phyloP scores from a whole-genome alignment of 805 yeast species.

The Ogataea philodendri region DNA sequence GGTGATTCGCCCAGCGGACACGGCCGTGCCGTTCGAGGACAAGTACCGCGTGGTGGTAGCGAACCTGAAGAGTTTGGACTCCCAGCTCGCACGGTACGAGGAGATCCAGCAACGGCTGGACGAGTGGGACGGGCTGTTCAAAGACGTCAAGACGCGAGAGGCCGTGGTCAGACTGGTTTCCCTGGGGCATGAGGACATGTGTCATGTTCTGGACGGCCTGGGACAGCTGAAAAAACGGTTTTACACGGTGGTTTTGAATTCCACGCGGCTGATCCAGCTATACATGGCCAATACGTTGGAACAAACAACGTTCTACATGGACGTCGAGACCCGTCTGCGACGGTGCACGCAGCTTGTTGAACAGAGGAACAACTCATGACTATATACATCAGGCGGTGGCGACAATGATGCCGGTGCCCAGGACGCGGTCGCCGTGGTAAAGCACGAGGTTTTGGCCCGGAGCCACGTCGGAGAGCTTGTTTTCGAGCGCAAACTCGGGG shows the following conservation, averaged over 20 bases:
- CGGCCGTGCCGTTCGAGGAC: too few relatives aligned
- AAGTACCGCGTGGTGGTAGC: constrained; percentile 15
- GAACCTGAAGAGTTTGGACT: constrained; percentile 12
- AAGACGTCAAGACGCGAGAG: constrained; percentile 11
- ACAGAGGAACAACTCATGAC: background rate
- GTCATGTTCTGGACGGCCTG: constrained; percentile 13
- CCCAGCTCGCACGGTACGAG: constrained; percentile 11
- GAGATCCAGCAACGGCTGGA: constrained; percentile 11
- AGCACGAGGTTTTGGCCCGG: constrained; percentile 85
- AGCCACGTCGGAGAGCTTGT: constrained; percentile 69
- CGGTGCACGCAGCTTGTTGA: constrained; percentile 3
- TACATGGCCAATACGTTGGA: constrained; percentile 21
- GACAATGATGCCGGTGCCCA: constrained; percentile 59
- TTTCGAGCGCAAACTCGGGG: constrained; percentile 38
- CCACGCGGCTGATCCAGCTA: constrained; percentile 19
- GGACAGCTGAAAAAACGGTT: constrained; percentile 8
- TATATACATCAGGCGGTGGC: constrained; percentile 7
- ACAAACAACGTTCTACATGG: constrained; percentile 16
- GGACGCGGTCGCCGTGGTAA: constrained; percentile 60
- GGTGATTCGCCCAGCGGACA: too few relatives aligned
- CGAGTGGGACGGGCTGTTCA: constrained; percentile 10
- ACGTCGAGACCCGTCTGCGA: constrained; percentile 11
- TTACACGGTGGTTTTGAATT: constrained; percentile 17
- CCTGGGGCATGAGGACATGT: constrained; percentile 2
- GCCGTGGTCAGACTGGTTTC: constrained; percentile 10